Evolutionary conservation across 306 rosid species (phyloP), one percentile per base, ranked within the genome.

Genomic region (Lithocarpus polystachyus): DNA sequence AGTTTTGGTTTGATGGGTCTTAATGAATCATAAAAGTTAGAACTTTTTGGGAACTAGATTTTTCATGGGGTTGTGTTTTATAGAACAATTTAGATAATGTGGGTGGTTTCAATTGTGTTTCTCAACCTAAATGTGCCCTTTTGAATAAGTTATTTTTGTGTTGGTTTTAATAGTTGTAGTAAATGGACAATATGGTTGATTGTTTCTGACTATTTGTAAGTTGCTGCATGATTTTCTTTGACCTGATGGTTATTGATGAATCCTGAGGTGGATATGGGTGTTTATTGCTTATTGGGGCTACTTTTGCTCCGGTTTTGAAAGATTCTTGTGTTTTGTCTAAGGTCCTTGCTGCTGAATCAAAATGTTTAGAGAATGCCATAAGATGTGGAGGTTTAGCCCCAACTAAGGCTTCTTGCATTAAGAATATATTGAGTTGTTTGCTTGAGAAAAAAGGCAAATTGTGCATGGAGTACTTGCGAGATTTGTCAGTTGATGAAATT

Each of bases 301-400:
- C 26, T 68, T 1, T 68, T 80, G 37, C 20, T 10, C 65, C 19
- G 81, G 52, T 71, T 52, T 64, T 54, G 70, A 62, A 53, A 76
- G 71, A 76, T 68, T 22, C 71, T 28, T 79, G 59, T 51, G 24
- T 76, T 61, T 62, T 52, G 53, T n/a, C 75, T 28, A 75, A 94
- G 98, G 98, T 92, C 80, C 86, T 89, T 54, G 81, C 57, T 65
- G 94, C 93, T 57, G 91, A 89, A 57, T 80, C 85, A 29, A 90
- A 57, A 83, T 86, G 84, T 51, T 24, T 94, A 78, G 96, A 94
- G 82, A 79, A 87, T 83, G 90, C 97, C 18, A 90, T 94, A 82
- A 87, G 97, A 18, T 90, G 97, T 45, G 98, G 98, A 68, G 98
- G 97, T 74, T 65, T 92, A n/a, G 97, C 97, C 6, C 90, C 93